Base-by-base conservation (phyloP, 148 eudicot species). In the Chenopodium berlandieri region DNA sequence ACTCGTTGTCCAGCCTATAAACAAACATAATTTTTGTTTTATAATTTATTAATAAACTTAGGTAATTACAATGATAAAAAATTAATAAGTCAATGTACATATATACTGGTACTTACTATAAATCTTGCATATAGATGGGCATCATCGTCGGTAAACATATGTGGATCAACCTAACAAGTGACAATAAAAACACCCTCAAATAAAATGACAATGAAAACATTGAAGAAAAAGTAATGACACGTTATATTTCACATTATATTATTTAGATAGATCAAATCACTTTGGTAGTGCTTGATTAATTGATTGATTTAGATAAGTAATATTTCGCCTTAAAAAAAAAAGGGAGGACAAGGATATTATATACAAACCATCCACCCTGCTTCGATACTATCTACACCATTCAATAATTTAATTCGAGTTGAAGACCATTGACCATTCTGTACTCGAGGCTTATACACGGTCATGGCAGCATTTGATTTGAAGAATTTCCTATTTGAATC, bases 321-420 rank as follows among this genome's bases (percentile, higher is more conserved):
- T 7, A 47, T 47, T 47, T 47, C 12, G 10, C 7, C 50, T 47
- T 27, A 27, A 47, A 47, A 7, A 47, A 47, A 47, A 47, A 47
- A 47, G 9, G 11, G 11, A 10, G 50, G 12, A 10, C 1, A 7
- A 7, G 50, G 50, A 10, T 7, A 23, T 63, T 63, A 19, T 12
- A 13, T 12, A 23, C 80, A 9, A 78, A 79, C 82, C 82, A 79
- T 79, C 82, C 82, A 79, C 25, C 75, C 82, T 31, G 82, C 82
- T 79, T 79, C 82, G 31, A 79, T 54, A 11, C 76, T 71, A 19
- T 79, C 82, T 2, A 22, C 4, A 0, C 56, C 82, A 71, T 56
- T 54, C 27, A 12, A 32, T 0, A 79, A 64, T 79, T 71, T 79
- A 22, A 79, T 37, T 5, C 82, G 50, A 30, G 50, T 12, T 0